Conservation (phyloP, 257 asterid genomes). For the Gardenia jasminoides region DNA sequence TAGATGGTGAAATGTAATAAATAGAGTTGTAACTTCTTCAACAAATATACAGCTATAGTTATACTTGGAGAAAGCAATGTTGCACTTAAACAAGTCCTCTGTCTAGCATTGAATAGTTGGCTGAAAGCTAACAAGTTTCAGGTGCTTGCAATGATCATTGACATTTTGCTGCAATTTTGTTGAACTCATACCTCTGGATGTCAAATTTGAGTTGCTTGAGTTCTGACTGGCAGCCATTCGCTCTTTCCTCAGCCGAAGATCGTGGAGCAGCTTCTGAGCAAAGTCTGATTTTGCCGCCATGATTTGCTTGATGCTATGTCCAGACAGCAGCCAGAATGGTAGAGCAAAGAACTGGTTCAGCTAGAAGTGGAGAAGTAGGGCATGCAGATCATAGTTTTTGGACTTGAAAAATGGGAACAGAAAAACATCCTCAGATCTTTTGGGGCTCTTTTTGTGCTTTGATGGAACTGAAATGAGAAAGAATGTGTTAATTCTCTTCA, state of each 20-base stretch:
- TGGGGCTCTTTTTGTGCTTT: constrained; percentile 20
- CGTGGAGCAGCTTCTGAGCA: constrained; percentile 83
- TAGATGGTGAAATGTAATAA: background rate
- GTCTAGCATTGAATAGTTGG: background rate
- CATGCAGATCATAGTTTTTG: background rate
- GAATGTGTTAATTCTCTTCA: constrained; percentile 26
- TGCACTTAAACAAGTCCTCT: background rate
- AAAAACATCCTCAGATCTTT: constrained; percentile 32
- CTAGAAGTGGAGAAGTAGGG: background rate
- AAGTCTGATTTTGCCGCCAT: constrained; percentile 72
- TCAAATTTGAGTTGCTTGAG: constrained; percentile 42
- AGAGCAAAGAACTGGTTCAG: background rate
- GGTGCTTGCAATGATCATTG: background rate
- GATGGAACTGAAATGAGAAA: constrained; percentile 14
- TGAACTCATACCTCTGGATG: constrained; percentile 46
- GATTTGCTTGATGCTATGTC: constrained; percentile 1
- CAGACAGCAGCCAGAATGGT: background rate
- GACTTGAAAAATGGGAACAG: constrained; percentile 20
- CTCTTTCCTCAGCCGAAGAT: constrained; percentile 75
- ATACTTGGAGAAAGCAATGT: background rate
- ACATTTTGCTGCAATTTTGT: background rate
- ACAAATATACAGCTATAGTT: background rate
- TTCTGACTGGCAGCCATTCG: constrained; percentile 51
- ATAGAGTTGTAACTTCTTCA: background rate
- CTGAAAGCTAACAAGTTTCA: background rate